A percentile compares a stretch with the other conserved stretches of the same genome.
phyloP scores from a whole-genome alignment of 2,329 filamentous ascomycete genomes.

The Xylaria sp. region DNA sequence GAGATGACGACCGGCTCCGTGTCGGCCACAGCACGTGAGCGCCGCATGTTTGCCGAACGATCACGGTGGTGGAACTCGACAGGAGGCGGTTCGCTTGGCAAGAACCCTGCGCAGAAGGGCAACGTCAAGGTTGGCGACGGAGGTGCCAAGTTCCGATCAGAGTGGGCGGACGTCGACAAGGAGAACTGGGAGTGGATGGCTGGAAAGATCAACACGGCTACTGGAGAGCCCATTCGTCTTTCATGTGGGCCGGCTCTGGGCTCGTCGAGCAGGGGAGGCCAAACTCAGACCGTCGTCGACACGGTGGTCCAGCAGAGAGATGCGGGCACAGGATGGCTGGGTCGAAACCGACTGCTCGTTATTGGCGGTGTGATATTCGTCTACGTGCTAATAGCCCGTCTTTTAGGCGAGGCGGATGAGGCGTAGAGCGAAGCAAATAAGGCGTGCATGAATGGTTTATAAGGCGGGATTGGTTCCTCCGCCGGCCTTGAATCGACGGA shows the following conservation, averaged over 20 bases:
- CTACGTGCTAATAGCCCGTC: constrained; percentile 75
- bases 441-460: background rate
- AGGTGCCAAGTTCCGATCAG: constrained; percentile 78
- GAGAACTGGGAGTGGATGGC: constrained; percentile 93
- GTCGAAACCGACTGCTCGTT: constrained; percentile 72
- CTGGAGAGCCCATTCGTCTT: constrained; percentile 56
- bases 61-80: constrained; percentile 97
- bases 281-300: constrained; percentile 69
- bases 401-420: constrained; percentile 51
- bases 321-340: constrained; percentile 76
- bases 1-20: constrained; percentile 97
- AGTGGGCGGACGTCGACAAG: constrained; percentile 84
- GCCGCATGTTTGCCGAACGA: constrained; percentile 68
- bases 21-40: constrained; percentile 68
- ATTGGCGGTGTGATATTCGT: constrained; percentile 65
- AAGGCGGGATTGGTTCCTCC: background rate
- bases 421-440: background rate
- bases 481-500: background rate
- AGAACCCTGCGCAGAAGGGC: constrained; percentile 55
- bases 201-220: constrained; percentile 70
- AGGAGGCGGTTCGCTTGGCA: constrained; percentile 69
- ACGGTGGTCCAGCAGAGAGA: constrained; percentile 70
- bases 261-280: constrained; percentile 56
- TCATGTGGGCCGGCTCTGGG: constrained; percentile 52
- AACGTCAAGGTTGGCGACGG: constrained; percentile 90